Evolutionary conservation across 2,329 filamentous ascomycete genomes (phyloP).

Genomic region (Cytospora piceae): DNA sequence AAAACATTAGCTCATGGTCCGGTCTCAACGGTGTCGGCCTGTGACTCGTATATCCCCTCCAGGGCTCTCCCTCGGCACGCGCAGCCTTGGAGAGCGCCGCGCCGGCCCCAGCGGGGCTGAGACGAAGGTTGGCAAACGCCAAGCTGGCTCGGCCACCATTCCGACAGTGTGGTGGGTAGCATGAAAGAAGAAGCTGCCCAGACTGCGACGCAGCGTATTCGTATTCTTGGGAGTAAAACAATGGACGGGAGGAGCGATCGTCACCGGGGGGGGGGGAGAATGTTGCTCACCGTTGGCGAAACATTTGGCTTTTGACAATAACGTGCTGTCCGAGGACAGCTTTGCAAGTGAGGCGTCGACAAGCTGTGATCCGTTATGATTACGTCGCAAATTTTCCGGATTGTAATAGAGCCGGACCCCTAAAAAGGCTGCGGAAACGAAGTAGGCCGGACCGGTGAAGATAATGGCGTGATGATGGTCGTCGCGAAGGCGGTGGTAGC

Average conservation of each 20-base stretch:
- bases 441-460: conserved; percentile 14
- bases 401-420: conserved; percentile 11
- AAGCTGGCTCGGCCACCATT: neutral
- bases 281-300: conserved; percentile 29
- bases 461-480: conserved; percentile 21
- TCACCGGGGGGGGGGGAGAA: neutral
- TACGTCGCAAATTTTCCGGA: neutral
- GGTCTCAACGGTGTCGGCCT: conserved; percentile 2
- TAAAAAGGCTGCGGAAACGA: conserved; percentile 19
- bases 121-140: neutral
- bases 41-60: conserved; percentile 2
- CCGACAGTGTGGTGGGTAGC: neutral
- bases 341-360: neutral
- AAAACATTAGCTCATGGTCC: conserved; percentile 13
- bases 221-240: neutral
- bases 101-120: neutral
- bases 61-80: conserved; percentile 2
- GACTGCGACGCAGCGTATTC: neutral
- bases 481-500: conserved; percentile 13
- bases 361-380: conserved; percentile 5
- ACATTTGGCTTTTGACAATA: conserved; percentile 24
- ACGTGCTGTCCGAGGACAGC: conserved; percentile 11
- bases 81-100: conserved; percentile 2
- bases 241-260: neutral
- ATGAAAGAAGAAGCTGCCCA: neutral